Percentiles rank a stretch among this genome's conserved stretches.
Conservation (phyloP, 306 rosid genomes). For the Cercis canadensis region DNA sequence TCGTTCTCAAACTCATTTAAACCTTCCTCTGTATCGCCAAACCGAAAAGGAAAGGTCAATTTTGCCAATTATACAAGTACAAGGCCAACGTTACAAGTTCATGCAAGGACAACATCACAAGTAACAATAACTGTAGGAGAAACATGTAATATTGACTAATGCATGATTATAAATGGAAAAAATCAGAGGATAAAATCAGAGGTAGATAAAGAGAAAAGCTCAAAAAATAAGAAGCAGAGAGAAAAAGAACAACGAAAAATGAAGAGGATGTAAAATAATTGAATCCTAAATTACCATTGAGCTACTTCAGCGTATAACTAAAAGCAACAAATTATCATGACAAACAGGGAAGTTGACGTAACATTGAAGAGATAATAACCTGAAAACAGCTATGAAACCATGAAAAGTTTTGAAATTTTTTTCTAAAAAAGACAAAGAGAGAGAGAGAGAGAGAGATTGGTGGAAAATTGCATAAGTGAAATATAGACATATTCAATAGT, state of each 20-base stretch:
- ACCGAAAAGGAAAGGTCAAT: slow-evolving; percentile 6
- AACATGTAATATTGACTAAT: not conserved
- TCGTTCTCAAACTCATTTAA: slow-evolving; percentile 52
- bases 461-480: too few species aligned
- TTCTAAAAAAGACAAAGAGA: too few species aligned
- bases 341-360: too few species aligned
- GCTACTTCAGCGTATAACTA: too few species aligned
- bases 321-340: too few species aligned
- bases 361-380: too few species aligned
- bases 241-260: not conserved
- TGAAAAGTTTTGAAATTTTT: too few species aligned
- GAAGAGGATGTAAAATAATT: not conserved
- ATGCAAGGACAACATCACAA: not conserved
- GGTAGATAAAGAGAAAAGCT: too few species aligned
- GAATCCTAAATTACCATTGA: not conserved
- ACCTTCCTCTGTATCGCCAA: slow-evolving; percentile 40
- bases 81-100: not conserved
- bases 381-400: too few species aligned
- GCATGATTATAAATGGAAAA: not conserved
- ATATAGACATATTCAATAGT: too few species aligned
- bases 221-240: not conserved
- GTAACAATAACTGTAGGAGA: not conserved
- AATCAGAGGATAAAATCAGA: too few species aligned
- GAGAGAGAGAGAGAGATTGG: too few species aligned
- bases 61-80: not conserved